phyloP scores from a whole-genome alignment of 2,329 filamentous ascomycete species.

The Colletotrichum truncatum region DNA sequence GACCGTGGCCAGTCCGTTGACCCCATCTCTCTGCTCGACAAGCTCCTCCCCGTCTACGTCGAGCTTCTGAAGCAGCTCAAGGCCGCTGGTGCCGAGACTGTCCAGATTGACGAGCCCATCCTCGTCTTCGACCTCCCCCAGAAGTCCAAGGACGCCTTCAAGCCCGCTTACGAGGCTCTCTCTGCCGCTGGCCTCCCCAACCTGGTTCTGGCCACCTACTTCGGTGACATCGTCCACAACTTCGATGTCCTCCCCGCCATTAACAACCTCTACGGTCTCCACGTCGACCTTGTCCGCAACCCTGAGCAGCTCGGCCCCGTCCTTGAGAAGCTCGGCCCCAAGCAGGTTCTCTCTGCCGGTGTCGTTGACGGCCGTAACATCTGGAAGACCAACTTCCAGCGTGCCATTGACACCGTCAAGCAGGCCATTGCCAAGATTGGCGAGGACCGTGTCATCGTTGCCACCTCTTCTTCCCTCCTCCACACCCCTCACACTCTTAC shows the following conservation, averaged over 20 bases:
- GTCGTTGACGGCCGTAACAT: conserved; percentile 99
- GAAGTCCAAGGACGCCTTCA: conserved; percentile 96
- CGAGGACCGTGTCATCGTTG: conserved; percentile 96
- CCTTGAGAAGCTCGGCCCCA: conserved; percentile 81
- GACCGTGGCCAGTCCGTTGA: conserved; percentile 94
- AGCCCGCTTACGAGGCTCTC: conserved; percentile 95
- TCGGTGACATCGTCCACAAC: conserved; percentile 99
- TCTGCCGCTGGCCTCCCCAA: conserved; percentile 83
- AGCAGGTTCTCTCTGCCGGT: conserved; percentile 92
- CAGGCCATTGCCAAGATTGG: conserved; percentile 91
- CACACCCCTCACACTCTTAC: conserved; percentile 98
- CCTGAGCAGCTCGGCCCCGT: conserved; percentile 96
- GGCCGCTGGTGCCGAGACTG: conserved; percentile 92
- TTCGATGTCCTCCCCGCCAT: conserved; percentile 85
- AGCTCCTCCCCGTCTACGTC: conserved; percentile 93
- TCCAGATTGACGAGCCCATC: conserved; percentile 98
- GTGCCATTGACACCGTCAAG: conserved; percentile 91
- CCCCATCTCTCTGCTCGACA: conserved; percentile 92
- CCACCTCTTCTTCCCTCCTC: conserved; percentile 96
- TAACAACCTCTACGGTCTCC: conserved; percentile 72
- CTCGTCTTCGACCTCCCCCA: conserved; percentile 92
- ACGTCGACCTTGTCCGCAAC: conserved; percentile 97
- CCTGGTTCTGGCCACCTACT: conserved; percentile 94
- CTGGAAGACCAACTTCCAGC: conserved; percentile 99
- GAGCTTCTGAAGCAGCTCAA: conserved; percentile 94